Percentiles rank a stretch among this genome's conserved stretches.
Conservation (phyloP, 163 green algal species). For the Chloromonas sp. region DNA sequence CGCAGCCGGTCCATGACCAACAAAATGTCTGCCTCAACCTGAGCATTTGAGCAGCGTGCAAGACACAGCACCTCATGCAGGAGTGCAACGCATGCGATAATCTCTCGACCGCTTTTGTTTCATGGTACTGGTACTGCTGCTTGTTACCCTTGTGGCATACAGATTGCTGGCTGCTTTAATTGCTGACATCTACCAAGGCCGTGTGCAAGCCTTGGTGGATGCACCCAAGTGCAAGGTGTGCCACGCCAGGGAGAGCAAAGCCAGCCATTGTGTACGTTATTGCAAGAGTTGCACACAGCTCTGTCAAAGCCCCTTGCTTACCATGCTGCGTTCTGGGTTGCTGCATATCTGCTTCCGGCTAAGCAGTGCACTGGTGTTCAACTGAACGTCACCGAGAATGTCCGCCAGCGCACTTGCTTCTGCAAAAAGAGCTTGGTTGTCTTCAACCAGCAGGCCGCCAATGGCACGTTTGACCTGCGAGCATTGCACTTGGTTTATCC, state of each 20-base stretch:
- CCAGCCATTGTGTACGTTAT: no score
- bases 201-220: no score
- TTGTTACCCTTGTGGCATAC: no score
- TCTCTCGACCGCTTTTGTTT: no score
- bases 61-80: not conserved
- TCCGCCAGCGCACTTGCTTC: slow-evolving; percentile 32
- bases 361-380: slow-evolving; percentile 17
- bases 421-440: slow-evolving; percentile 34
- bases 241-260: no score
- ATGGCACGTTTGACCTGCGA: slow-evolving; percentile 28
- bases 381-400: slow-evolving; percentile 38
- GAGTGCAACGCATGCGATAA: no score
- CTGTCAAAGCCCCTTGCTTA: not conserved
- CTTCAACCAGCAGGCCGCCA: slow-evolving; percentile 14
- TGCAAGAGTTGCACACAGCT: no score
- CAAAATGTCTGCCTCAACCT: slow-evolving; percentile 32
- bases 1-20: slow-evolving; percentile 30
- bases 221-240: no score
- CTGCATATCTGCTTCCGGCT: slow-evolving; percentile 15
- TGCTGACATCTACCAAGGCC: no score
- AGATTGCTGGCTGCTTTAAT: no score
- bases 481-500: not conserved
- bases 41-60: not conserved
- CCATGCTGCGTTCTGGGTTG: slow-evolving; percentile 29
- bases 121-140: no score